Conservation (phyloP, 2,329 filamentous ascomycete species). For the Akanthomyces lecanii region DNA sequence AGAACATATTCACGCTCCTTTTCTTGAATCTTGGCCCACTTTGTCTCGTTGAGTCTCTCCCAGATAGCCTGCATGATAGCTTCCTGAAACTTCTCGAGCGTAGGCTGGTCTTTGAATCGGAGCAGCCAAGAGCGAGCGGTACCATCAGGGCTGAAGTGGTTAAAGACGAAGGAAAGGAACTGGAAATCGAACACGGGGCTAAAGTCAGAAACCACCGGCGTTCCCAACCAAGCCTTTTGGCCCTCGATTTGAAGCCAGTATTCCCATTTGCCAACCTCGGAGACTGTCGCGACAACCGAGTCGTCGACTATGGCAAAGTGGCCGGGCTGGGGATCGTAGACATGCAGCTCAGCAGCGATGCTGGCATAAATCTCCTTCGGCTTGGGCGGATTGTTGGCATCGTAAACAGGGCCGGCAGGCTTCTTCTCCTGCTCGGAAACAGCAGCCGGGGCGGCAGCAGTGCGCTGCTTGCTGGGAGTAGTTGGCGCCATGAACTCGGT, state of each 20-base stretch:
- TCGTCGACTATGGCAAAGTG: constrained; percentile 79
- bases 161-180: constrained; percentile 98
- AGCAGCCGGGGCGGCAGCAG: constrained; percentile 28
- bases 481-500: constrained; percentile 50
- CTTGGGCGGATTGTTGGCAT: constrained; percentile 50
- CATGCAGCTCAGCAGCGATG: constrained; percentile 79
- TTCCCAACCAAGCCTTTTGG: constrained; percentile 77
- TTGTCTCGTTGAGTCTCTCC: constrained; percentile 91
- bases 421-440: constrained; percentile 31
- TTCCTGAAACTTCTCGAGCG: constrained; percentile 83
- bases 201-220: constrained; percentile 81
- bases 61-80: constrained; percentile 93
- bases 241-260: constrained; percentile 90
- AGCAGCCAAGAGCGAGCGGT: constrained; percentile 94
- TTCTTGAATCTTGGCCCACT: constrained; percentile 91
- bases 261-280: constrained; percentile 84
- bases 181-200: constrained; percentile 99
- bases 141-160: constrained; percentile 85
- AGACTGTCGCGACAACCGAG: constrained; percentile 72
- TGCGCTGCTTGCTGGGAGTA: constrained; percentile 46
- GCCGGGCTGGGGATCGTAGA: constrained; percentile 86
- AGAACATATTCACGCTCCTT: constrained; percentile 91
- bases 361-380: constrained; percentile 68
- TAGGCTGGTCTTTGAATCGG: constrained; percentile 79
- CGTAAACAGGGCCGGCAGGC: constrained; percentile 23